Base-by-base conservation (phyloP, 768 basidiomycete genomes). In the Lactarius psammicola region DNA sequence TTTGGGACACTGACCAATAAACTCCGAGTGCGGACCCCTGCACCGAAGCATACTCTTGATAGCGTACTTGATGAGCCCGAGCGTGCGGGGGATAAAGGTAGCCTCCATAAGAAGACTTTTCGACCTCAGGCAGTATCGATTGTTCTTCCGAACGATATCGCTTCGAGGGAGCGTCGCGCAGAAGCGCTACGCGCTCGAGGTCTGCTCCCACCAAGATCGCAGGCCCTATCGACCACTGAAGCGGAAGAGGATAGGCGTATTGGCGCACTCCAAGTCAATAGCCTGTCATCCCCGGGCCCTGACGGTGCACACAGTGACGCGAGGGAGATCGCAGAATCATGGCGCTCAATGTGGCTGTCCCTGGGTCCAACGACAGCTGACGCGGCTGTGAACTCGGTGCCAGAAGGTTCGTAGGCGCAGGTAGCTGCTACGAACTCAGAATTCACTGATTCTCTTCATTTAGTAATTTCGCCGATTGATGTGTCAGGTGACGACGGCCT, bases 161-260 rank as follows among this genome's bases (percentile, higher is more conserved):
- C 56, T 15, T 64, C 69, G 10, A 68, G 18, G 54, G 56, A 34
- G 18, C 68, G 68, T 28, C 67, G 69, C 7, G 63, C 62, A 36
- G 60, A 68, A 17, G 69, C 69, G 2, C 55, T 70, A 10, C 69
- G 69, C 31, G 54, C 67, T 20, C 60, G 63, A 18, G 69, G 69
- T 36, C 58, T 70, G n/a, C 63, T 68, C 4, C 69, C 69, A 2
- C 6, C 57, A 49, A 36, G 33, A 33, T 8, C n/a, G 4, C 36
- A 9, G 31, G 36, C 61, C 46, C 58, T 70, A 13, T 70, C 69
- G 1, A 61, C 67, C 23, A 36, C 68, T 11, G 69, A 70, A 61
- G 67, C 69, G 31, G 67, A 63, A 1, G 42, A 23, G 46, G 67
- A 70, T 59, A 53, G 60, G 13, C 67, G 67, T 6, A 58, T 65